Conservation (phyloP, 495 filamentous ascomycete genomes). For the Diplogelasinospora grovesii region DNA sequence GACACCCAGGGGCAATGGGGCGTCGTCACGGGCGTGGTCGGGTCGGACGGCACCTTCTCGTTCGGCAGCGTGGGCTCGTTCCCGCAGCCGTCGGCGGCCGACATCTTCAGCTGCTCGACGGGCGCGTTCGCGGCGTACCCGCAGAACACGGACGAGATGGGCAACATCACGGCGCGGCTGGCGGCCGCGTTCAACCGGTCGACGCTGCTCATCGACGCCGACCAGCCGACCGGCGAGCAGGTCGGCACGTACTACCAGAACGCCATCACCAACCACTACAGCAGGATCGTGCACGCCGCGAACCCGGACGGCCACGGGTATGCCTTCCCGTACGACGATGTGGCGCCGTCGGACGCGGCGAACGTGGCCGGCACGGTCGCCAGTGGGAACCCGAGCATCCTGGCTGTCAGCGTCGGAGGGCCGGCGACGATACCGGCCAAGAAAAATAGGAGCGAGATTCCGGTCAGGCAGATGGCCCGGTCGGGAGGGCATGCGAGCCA, state of each 20-base stretch:
- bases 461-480: conserved; percentile 2
- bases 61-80: conserved; percentile 50
- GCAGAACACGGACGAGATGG: conserved; percentile 28
- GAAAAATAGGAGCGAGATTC: not conserved
- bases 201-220: conserved; percentile 45
- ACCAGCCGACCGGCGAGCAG: conserved; percentile 44
- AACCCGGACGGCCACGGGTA: conserved; percentile 61
- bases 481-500: conserved; percentile 1
- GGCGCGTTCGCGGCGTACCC: conserved; percentile 54
- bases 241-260: conserved; percentile 47
- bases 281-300: conserved; percentile 56
- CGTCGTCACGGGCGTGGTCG: conserved; percentile 44
- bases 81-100: conserved; percentile 48
- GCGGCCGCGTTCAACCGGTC: conserved; percentile 64
- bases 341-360: conserved; percentile 46
- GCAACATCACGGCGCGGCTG: conserved; percentile 56
- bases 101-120: conserved; percentile 67
- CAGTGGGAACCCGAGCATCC: conserved; percentile 47
- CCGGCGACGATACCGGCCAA: not conserved
- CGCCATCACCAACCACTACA: conserved; percentile 63
- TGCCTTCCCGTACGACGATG: conserved; percentile 77
- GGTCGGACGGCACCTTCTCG: conserved; percentile 33
- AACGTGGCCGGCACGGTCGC: conserved; percentile 60
- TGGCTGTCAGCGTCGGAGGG: conserved; percentile 55
- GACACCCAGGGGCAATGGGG: conserved; percentile 55